Base-by-base conservation (phyloP, 129 eudicot species). In the Centrapalus pauciflorus region DNA sequence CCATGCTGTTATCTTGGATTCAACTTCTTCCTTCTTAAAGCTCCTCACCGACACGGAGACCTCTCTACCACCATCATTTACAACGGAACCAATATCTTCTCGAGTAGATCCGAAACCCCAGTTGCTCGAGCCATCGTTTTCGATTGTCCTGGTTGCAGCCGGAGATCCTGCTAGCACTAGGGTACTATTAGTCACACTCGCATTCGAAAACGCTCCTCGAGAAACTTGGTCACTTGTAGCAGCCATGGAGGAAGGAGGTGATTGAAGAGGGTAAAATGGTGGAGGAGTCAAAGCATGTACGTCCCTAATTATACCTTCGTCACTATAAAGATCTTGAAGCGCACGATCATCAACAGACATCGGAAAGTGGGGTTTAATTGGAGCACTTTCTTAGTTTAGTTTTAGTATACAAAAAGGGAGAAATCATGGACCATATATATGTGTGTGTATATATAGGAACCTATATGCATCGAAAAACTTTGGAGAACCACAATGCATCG, bases 11-110 rank as follows among this genome's bases (percentile, higher is more conserved):
- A 93, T 93, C 92, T 88, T 88, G 27, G 90, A 40, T 30, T 88
- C 98, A 46, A 81, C 98, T 70, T 93, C 98, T 72, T 86, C 98
- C 61, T 77, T 93, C 89, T 79, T 93, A 76, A 83, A 85, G 25
- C 82, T 75, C 60, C 73, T 79, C 54, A 86, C 66, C n/a, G 72
- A 43, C 24, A 12, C 72, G 17, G 71, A 61, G 33, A 68, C 87
- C 33, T 74, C 84, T n/a, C 81, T 61, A 38, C 71, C 57, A 26
- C 23, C 67, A 43, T 6, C 37, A 59, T 16, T 38, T 45, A n/a
- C 60, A 55, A 28, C 25, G 10, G 33, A 45, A 20, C 29, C 7
- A 32, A 33, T 27, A 14, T 61, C 61, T 14, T 56, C 60, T 35
- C 48, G 4, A 7, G 71, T 19, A 14, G 95, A 85, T 91, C 75